Evolutionary conservation across 495 filamentous ascomycete species (phyloP), one percentile per base, ranked within the genome.

Genomic region (Platismatia glauca): DNA sequence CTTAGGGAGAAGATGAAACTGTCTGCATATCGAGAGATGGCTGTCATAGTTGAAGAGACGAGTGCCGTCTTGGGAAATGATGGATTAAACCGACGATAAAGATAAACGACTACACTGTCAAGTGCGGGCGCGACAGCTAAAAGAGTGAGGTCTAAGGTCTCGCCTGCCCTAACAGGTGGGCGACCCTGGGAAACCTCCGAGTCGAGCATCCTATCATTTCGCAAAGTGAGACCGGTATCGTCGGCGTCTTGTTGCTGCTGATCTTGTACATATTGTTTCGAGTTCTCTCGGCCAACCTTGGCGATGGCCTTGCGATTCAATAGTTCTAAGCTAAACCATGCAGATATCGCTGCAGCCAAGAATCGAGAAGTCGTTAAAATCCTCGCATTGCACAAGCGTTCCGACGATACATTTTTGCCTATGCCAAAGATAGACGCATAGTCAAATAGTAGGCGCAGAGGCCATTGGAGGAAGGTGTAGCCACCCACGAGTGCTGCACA

Each of bases 101-200:
- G 70, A 60, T 85, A 79, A 55, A 82, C 86, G 58, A 87, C 73
- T 12, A 91, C 62, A 37, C 88, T 83, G 71, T 95, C 90, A 24
- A 89, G 70, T 48, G 92, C 91, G 66, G 90, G 82, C 12, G 84
- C 84, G 50, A 83, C 74, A n/a, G 87, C 82, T 70, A 94, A 93
- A 39, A 96, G 76, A 2, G 92, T 94, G 35, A 96, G 80, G 72
- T 96, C 91, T 69, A 97, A 79, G 15, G 91, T 95, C 60, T 85
- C 84, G 58, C 92, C 92, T 6, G 85, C 89, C 60, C 85, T 75
- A 12, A 74, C 70, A 55, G 64, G 73, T 73, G 56, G 67, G 69
- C 27, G 68, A 60, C 53, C 66, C 69, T 57, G 33, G 34, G n/a
- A 15, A 52, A 56, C 31, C 13, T 37, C 35, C 20, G 15, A n/a